These are phyloP conservation scores for Phytophthora niederhauseri DNA, from an alignment of 352 stramenopile genomes.

Conservation along the genomic window DNA sequence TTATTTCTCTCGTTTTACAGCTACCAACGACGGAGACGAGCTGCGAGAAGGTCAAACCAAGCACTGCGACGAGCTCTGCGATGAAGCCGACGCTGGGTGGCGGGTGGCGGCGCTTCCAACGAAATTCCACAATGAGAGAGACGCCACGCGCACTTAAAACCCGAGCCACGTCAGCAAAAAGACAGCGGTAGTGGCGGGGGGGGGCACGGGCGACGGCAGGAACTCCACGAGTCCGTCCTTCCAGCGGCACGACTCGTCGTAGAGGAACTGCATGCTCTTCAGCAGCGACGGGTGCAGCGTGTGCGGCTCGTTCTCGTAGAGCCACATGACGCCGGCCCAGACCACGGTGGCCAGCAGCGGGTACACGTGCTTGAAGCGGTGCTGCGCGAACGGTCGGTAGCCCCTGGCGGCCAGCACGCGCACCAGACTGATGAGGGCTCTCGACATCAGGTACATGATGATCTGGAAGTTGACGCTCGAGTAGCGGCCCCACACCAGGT, in stretches of 20 bases:
- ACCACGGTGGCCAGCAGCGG: slow-evolving; percentile 75
- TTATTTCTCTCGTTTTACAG: no score
- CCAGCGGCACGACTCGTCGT: slow-evolving; percentile 87
- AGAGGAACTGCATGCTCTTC: slow-evolving; percentile 91
- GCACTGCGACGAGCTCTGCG: slow-evolving; percentile 18
- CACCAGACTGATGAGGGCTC: slow-evolving; percentile 70
- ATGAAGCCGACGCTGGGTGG: slow-evolving; percentile 6
- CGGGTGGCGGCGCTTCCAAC: neutral
- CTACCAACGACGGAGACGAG: neutral
- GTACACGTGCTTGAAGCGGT: slow-evolving; percentile 81
- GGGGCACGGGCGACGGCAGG: slow-evolving; percentile 82
- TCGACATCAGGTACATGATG: slow-evolving; percentile 89
- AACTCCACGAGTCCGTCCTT: slow-evolving; percentile 74
- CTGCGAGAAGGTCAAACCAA: neutral
- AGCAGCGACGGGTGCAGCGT: slow-evolving; percentile 81
- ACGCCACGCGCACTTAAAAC: slow-evolving; percentile 36
- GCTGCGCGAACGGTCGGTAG: slow-evolving; percentile 61
- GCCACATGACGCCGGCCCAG: slow-evolving; percentile 87
- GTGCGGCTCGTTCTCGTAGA: slow-evolving; percentile 87
- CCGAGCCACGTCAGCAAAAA: slow-evolving; percentile 64
- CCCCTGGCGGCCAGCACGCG: slow-evolving; percentile 70
- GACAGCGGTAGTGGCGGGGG: slow-evolving; percentile 71
- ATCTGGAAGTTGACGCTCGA: slow-evolving; percentile 92
- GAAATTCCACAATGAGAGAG: no score
- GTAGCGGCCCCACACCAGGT: slow-evolving; percentile 88